Base-by-base conservation (phyloP, 805 yeast genomes). In the Ogataea thermomethanolica region DNA sequence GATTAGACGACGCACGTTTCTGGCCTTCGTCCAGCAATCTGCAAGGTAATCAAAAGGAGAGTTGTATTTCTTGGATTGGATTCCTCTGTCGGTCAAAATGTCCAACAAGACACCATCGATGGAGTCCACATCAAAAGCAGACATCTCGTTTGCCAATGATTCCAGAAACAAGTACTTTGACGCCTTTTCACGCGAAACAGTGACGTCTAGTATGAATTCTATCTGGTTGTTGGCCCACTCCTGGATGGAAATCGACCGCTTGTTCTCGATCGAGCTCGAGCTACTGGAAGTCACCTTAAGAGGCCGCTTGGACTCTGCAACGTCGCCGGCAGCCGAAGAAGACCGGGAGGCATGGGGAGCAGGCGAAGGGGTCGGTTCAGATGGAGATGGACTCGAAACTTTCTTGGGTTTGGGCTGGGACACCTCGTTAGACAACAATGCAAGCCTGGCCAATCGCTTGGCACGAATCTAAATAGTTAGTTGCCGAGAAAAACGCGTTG, bases 81-180 rank as follows among this genome's bases (percentile, higher is more conserved):
- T 64, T 1, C 85, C 86, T 25, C 59, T 51, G 41, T 79, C 84
- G 1, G 81, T 69, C 32, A 81, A 59, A 14, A 75, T 55, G 44
- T 79, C 84, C 57, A 80, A 68, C 40, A 79, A 70, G 2, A 73
- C 63, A 7, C 71, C 63, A 47, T 81, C 88, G 25, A 77, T 54
- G 15, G 59, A 53, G 25, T 65, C 68, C 9, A 51, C 50, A 7
- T 50, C 43, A 4, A 73, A 51, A 2, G 41, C 9, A 5, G 45
- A 29, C n/a, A 39, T 35, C 7, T 63, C 67, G 17, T 54, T 51
- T 7, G 42, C 36, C 24, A 60, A 30, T 0, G 63, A 55, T 9
- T 49, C 44, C 11, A 64, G 35, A 37, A 42, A 58, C 6, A 44
- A 36, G 10, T 38, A 48, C 9, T 37, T 34, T 2, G 40, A 27